Evolutionary conservation across 75 land plant genomes (phyloP).

Genomic region (Selaginella moellendorffii): DNA sequence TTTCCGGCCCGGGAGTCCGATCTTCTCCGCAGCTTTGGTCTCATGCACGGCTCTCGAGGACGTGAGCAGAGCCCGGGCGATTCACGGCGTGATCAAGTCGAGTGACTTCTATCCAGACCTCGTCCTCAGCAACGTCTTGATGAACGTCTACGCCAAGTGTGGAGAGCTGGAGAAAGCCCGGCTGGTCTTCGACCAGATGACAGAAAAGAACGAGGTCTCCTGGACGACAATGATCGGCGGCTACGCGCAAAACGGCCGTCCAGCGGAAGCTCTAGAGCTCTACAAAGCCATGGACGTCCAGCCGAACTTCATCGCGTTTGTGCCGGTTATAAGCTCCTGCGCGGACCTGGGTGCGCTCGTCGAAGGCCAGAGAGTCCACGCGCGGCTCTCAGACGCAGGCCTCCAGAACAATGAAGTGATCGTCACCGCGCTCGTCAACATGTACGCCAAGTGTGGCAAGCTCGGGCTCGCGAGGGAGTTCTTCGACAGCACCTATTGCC

Average conservation of each 20-base stretch:
- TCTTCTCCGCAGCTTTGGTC: background rate
- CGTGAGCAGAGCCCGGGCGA: background rate
- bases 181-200: background rate
- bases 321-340: background rate
- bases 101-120: background rate
- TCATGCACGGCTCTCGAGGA: background rate
- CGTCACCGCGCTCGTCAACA: background rate
- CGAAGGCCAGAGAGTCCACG: background rate
- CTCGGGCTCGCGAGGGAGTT: background rate
- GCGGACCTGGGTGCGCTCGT: background rate
- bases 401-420: background rate
- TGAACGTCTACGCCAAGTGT: background rate
- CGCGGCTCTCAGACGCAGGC: background rate
- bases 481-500: background rate
- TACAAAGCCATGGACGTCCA: background rate
- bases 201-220: background rate
- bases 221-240: background rate
- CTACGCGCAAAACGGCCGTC: background rate
- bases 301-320: background rate
- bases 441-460: background rate
- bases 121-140: background rate
- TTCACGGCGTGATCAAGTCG: background rate
- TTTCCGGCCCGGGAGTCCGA: background rate
- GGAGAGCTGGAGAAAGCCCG: background rate
- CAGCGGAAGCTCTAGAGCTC: background rate